Percentiles rank a stretch among this genome's conserved stretches.
Evolutionary conservation across 768 basidiomycete species (phyloP).

Genomic region (Aureoboletus auriporus): DNA sequence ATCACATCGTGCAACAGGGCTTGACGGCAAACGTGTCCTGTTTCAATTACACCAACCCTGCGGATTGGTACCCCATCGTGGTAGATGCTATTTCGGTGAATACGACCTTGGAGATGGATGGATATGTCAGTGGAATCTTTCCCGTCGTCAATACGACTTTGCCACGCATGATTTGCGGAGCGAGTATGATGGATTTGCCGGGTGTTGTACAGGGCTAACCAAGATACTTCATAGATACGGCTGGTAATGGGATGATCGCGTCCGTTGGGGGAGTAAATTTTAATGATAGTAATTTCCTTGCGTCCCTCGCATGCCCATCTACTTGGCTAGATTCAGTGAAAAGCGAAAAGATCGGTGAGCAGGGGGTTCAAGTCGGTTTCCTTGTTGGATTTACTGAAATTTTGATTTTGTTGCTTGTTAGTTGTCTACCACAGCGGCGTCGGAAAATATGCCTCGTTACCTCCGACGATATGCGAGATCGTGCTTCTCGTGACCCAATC

Average conservation of each 20-base stretch:
- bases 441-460: neutral
- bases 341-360: neutral
- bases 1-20: no score
- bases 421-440: slow-evolving; percentile 3
- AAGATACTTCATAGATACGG: neutral
- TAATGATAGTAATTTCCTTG: no score
- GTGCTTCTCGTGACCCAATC: neutral
- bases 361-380: no score
- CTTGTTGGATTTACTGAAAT: no score
- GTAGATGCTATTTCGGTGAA: no score
- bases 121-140: neutral
- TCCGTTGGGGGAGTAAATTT: neutral
- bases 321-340: no score
- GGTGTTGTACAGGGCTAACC: no score
- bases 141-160: neutral
- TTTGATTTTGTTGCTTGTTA: neutral
- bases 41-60: no score
- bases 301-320: no score
- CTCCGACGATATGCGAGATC: slow-evolving; percentile 8
- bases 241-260: neutral
- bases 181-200: neutral
- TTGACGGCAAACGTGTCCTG: no score
- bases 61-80: no score
- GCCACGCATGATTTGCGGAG: neutral
- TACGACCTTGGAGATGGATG: no score